Evolutionary conservation across 2,329 filamentous ascomycete species (phyloP), one percentile per base, ranked within the genome.

Genomic region (Ramularia collo-cygni): DNA sequence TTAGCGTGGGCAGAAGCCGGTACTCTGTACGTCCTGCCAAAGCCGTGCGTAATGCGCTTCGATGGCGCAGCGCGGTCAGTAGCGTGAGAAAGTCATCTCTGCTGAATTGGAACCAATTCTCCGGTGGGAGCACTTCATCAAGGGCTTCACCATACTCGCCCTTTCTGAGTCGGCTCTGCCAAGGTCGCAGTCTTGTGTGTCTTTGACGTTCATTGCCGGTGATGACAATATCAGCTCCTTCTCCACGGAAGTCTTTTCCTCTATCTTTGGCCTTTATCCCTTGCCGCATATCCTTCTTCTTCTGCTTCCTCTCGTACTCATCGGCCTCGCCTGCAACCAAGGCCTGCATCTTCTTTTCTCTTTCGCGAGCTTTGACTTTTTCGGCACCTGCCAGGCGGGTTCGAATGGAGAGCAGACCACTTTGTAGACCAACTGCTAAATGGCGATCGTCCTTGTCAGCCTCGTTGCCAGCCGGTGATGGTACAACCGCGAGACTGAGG

Each of bases 361-460:
- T 78, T 62, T 90, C 84, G 17, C 77, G 74, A 53, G 86, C 83
- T 48, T 78, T 79, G 16, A 78, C 72, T 40, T 90, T 90, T 55
- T 93, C 85, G 38, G 84, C 73, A 4, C 87, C 87, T 0, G 84
- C 87, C 9, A 94, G 75, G n/a, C 88, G 80, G 1, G 90, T 96
- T 59, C 85, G 83, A 55, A 96, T 76, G 18, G 85, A 93, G 8
- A 98, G 73, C n/a, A 95, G 76, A 32, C 92, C 92, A 2, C 85
- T 93, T 56, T 92, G 83, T 81, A 96, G 90, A 61, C 90, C 92
- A 1, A 98, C 92, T 4, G 85, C 88, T 37, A 98, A 76, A 64
- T 98, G 92, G 51, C 88, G 87, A 66, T 98, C 92, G 55, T 89
- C 84, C 36, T 76, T 74, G 38, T 76, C 75, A 9, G 71, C 61